Conservation (phyloP, 2,329 filamentous ascomycete genomes). For the Lizonia empirigonia region DNA sequence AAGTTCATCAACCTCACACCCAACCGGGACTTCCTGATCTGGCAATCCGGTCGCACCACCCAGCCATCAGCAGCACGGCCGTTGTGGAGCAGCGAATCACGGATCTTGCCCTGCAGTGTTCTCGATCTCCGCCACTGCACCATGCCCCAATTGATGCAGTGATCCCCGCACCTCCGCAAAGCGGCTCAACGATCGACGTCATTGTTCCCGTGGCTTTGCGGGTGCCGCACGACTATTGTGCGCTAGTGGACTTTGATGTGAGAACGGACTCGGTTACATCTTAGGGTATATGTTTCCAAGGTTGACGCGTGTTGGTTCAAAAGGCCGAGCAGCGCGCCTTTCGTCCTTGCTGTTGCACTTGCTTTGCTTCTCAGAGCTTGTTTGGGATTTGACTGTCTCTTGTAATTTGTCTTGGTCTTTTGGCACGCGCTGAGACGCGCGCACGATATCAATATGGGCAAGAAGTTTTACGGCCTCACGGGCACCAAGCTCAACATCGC, state of each 20-base stretch:
- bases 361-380: slow-evolving; percentile 3
- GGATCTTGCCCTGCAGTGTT: slow-evolving; percentile 1
- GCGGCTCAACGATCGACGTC: slow-evolving; percentile 17
- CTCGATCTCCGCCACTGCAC: slow-evolving; percentile 2
- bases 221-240: slow-evolving; percentile 5
- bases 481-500: slow-evolving; percentile 69
- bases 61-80: slow-evolving; percentile 7
- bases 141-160: slow-evolving; percentile 10
- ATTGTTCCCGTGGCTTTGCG: slow-evolving; percentile 2
- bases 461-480: slow-evolving; percentile 67
- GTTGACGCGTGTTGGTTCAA: slow-evolving; percentile 7
- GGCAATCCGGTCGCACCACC: slow-evolving; percentile 2
- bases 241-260: slow-evolving; percentile 8
- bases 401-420: slow-evolving; percentile 8
- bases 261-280: slow-evolving; percentile 9
- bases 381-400: background rate
- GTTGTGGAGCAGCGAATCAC: slow-evolving; percentile 15
- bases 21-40: background rate
- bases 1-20: slow-evolving; percentile 9
- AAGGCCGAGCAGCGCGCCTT: slow-evolving; percentile 6
- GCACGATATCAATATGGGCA: slow-evolving; percentile 11
- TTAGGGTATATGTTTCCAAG: slow-evolving; percentile 1
- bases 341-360: background rate
- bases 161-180: slow-evolving; percentile 18
- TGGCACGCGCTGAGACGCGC: slow-evolving; percentile 3